phyloP scores from a whole-genome alignment of 371 early-diverging fungal genomes.

The Dichotomocladium elegans region DNA sequence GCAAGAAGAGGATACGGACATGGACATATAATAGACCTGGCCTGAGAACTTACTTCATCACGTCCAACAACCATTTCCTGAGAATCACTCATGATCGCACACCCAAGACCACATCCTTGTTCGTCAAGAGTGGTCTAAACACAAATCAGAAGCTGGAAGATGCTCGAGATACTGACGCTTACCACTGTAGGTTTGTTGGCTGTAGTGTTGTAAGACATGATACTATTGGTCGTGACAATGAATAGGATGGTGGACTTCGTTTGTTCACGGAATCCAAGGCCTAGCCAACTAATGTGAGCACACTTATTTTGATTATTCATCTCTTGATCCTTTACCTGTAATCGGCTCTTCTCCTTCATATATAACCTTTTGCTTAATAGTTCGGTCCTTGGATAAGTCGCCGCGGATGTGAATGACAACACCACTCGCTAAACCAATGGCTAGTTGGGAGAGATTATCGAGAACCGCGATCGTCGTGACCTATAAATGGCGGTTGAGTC shows the following conservation, averaged over 20 bases:
- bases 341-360: slow-evolving; percentile 83
- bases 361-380: slow-evolving; percentile 74
- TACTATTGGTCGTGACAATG: slow-evolving; percentile 68
- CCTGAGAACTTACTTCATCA: slow-evolving; percentile 55
- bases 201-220: slow-evolving; percentile 66
- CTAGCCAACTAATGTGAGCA: slow-evolving; percentile 11
- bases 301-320: not conserved
- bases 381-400: slow-evolving; percentile 74
- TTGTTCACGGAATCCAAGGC: slow-evolving; percentile 77
- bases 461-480: slow-evolving; percentile 84
- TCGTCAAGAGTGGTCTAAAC: slow-evolving; percentile 72
- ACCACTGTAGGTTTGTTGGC: slow-evolving; percentile 52
- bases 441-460: slow-evolving; percentile 81
- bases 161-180: slow-evolving; percentile 2
- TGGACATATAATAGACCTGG: not conserved
- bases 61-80: slow-evolving; percentile 82
- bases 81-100: slow-evolving; percentile 69
- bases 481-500: slow-evolving; percentile 8
- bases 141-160: not conserved
- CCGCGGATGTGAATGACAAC: slow-evolving; percentile 81
- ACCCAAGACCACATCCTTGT: slow-evolving; percentile 78
- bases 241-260: slow-evolving; percentile 63
- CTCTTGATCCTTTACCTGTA: slow-evolving; percentile 50
- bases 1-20: not conserved
- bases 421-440: slow-evolving; percentile 89